Evolutionary conservation across 1,139 yeast genomes (phyloP).

Genomic region (Saccharomyces hybrid): DNA sequence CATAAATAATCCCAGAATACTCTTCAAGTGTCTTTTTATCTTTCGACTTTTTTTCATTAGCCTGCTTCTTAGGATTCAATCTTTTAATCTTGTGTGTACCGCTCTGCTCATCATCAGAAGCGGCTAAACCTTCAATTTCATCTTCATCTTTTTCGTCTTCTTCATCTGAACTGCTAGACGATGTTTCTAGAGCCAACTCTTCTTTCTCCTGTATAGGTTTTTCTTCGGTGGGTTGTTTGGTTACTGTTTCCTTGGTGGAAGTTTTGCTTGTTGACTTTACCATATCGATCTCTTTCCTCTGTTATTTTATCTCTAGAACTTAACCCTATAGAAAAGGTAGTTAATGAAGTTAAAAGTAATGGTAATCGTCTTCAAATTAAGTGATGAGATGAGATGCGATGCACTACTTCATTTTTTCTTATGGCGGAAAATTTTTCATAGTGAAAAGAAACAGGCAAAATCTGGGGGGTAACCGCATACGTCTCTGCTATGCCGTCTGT

Average conservation of each 20-base stretch:
- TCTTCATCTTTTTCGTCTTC: conserved; percentile 13
- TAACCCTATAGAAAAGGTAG: not conserved
- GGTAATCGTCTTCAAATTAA: not conserved
- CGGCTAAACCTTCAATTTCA: conserved; percentile 32
- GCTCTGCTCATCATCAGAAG: conserved; percentile 30
- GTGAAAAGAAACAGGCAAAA: not conserved
- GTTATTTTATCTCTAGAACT: not conserved
- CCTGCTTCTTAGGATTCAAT: conserved; percentile 23
- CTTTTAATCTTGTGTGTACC: conserved; percentile 26
- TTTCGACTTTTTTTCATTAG: conserved; percentile 2
- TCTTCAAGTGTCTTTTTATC: conserved; percentile 12
- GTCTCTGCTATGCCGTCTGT: not conserved
- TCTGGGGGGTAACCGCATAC: not conserved
- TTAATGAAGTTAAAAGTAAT: not conserved
- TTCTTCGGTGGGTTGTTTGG: conserved; percentile 10
- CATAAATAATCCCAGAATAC: conserved; percentile 61
- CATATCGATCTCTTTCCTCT: conserved; percentile 1
- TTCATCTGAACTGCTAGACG: not conserved
- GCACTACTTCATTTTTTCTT: conserved; percentile 2
- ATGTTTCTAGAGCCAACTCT: not conserved
- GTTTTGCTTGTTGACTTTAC: conserved; percentile 3
- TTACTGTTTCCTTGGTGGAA: conserved; percentile 4
- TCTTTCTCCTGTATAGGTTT: conserved; percentile 11
- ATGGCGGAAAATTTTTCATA: conserved; percentile 1
- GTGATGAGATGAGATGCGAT: conserved; percentile 7